Evolutionary conservation across 306 rosid species (phyloP), one percentile per base, ranked within the genome.

Genomic region (Pterocarpus santalinus): DNA sequence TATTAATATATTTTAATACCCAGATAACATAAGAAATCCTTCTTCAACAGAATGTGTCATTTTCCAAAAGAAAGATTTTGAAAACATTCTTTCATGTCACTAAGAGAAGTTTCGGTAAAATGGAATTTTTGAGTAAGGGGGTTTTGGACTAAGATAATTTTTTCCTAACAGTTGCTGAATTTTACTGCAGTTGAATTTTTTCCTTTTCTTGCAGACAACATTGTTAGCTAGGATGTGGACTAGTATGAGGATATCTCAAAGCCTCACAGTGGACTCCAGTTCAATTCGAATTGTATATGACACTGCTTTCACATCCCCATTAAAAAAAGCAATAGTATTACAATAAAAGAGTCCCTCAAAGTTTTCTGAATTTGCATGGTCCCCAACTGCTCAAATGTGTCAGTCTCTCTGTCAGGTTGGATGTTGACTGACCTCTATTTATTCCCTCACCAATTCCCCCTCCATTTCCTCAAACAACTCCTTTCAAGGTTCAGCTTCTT

Each of bases 361-460:
- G 3, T 73, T 83, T 76, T 64, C 30, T 65, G 80, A 67, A 70
- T 43, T 86, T 76, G 82, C 85, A 72, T 80, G 90, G 89, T 77
- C 91, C 87, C 88, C 87, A 83, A 89, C 86, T 75, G 85, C 86
- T 83, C 79, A 81, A 81, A 34, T 79, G 74, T 79, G 81, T 67
- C 71, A 72, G 61, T 28, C n/a, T 79, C 28, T 22, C 81, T 77
- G 83, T 85, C 86, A 80, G 85, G 69, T 71, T 62, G 74, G 88
- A 88, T 77, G 85, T 80, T 80, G 91, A 86, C 90, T 79, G 83
- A 13, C 84, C 82, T 90, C 91, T 94, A 90, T 91, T 85, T 90
- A 94, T 87, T 90, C 92, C 83, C 69, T 73, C 72, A 12, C 81
- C 86, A 73, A 66, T 67, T 36, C 81, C 79, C 62, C 83, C 80